Evolutionary conservation across 495 filamentous ascomycete species (phyloP).

Genomic region (Cercophora sp.): DNA sequence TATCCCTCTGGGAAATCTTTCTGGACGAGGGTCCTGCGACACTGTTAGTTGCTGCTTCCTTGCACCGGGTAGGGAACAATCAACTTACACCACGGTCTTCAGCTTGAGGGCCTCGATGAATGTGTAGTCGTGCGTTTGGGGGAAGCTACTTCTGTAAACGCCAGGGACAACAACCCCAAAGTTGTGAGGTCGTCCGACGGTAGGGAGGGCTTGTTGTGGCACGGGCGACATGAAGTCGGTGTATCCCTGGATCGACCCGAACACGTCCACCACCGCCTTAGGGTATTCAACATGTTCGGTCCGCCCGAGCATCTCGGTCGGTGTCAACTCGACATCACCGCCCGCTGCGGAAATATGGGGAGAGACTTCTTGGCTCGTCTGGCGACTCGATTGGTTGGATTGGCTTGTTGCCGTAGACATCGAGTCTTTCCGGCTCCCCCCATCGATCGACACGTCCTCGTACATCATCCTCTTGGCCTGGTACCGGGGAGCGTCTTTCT

Average conservation of each 20-base stretch:
- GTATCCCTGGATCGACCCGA: constrained; percentile 3
- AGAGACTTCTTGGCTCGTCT: constrained; percentile 11
- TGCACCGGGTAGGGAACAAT: not conserved
- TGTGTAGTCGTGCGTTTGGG: constrained; percentile 56
- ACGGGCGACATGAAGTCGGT: not conserved
- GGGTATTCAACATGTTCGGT: not conserved
- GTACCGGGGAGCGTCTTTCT: constrained; percentile 5
- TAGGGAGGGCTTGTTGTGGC: constrained; percentile 10
- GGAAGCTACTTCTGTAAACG: constrained; percentile 76
- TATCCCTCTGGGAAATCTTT: constrained; percentile 57
- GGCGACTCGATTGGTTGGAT: constrained; percentile 16
- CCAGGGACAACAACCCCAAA: constrained; percentile 62
- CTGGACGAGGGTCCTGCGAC: constrained; percentile 66
- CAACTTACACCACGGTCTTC: constrained; percentile 68
- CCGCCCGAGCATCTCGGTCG: not conserved
- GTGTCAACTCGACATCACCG: not conserved
- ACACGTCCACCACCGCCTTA: not conserved
- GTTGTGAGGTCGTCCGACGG: constrained; percentile 51
- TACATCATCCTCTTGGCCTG: constrained; percentile 1
- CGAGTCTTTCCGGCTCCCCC: constrained; percentile 8
- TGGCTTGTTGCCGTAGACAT: constrained; percentile 14
- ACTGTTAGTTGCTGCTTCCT: constrained; percentile 20
- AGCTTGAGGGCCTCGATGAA: constrained; percentile 62
- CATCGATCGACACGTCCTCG: constrained; percentile 10
- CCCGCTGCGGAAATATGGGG: not conserved